Evolutionary conservation across 345 rosid genomes (phyloP).

Genomic region (Limnanthes douglasii): DNA sequence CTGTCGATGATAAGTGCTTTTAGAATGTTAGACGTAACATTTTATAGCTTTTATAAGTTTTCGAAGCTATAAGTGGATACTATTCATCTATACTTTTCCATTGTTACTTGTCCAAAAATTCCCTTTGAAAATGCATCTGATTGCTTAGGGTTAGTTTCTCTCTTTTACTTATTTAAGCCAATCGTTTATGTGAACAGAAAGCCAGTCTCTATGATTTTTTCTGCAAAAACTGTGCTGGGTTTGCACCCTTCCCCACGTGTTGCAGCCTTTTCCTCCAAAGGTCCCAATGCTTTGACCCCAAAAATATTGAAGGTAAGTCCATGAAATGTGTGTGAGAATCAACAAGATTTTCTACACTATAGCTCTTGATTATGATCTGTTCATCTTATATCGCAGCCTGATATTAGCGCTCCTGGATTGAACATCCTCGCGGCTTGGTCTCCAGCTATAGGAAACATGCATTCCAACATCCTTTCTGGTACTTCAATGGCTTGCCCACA

Average conservation of each 20-base stretch:
- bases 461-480: constrained; percentile 39
- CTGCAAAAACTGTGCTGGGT: constrained; percentile 32
- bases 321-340: too few species aligned
- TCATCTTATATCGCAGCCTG: constrained; percentile 40
- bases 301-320: constrained; percentile 31
- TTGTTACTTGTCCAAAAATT: too few species aligned
- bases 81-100: too few species aligned
- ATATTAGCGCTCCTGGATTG: constrained; percentile 74
- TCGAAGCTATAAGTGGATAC: too few species aligned
- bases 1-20: too few species aligned
- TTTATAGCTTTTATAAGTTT: too few species aligned
- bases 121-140: constrained; percentile 1
- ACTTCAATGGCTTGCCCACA: constrained; percentile 87
- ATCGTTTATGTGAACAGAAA: constrained; percentile 15
- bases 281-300: constrained; percentile 40
- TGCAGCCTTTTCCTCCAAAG: constrained; percentile 36
- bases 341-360: too few species aligned
- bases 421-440: constrained; percentile 69
- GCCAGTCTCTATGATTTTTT: constrained; percentile 20
- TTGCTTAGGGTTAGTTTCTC: neutral
- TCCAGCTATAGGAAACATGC: constrained; percentile 43
- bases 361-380: too few species aligned
- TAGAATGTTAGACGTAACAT: too few species aligned
- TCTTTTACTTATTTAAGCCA: constrained; percentile 7
- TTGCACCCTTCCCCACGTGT: constrained; percentile 30